Base-by-base conservation (phyloP, 139 green algal species). In the Coelastrella sp. region DNA sequence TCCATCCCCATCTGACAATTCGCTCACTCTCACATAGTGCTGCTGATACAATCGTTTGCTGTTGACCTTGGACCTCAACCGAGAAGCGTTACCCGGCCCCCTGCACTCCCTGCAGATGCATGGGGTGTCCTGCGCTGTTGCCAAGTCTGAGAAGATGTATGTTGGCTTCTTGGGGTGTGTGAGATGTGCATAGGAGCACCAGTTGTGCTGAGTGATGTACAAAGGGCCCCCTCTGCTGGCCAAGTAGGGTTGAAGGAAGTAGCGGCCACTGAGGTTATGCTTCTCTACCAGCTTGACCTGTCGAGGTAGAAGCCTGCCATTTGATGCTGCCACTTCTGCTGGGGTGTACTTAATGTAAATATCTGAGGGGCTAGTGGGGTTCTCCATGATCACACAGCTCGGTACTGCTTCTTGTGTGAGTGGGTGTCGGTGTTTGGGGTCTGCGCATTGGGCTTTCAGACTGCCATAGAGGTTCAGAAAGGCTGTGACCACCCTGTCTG, bases 121-220 rank as follows among this genome's bases (percentile, higher is more conserved):
- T 1, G 19, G 57, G 7, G 57, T 63, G 20, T 85, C 79, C 61
- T 27, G 57, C 25, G 72, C 20, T 7, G 4, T 20, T 10, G 79
- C 20, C 79, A 85, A 20, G 58, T 85, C 79, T 85, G 79, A 57
- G 57, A 85, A 72, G 8, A 85, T 12, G 24, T 61, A 61, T 24
- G 61, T 25, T 6, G 79, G 79, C 20, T 61, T 61, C 79, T 72
- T 61, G 12, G 60, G 20, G 20, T 63, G 57, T 20, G 60, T 85
- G 7, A 85, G 24, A 61, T 85, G 57, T 24, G 57, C 79, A 56
- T 57, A 85, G 0, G 56, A 72, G 35, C 79, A 85, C 79, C 79
- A 85, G 22, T 20, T 25, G 8, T 85, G 79, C 79, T 60, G 24
- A 14, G 9, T 72, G 8, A 68, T 24, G 7, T 72, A 63, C 57